Base-by-base conservation (phyloP, 768 basidiomycete genomes). In the Termitomyces sp. region DNA sequence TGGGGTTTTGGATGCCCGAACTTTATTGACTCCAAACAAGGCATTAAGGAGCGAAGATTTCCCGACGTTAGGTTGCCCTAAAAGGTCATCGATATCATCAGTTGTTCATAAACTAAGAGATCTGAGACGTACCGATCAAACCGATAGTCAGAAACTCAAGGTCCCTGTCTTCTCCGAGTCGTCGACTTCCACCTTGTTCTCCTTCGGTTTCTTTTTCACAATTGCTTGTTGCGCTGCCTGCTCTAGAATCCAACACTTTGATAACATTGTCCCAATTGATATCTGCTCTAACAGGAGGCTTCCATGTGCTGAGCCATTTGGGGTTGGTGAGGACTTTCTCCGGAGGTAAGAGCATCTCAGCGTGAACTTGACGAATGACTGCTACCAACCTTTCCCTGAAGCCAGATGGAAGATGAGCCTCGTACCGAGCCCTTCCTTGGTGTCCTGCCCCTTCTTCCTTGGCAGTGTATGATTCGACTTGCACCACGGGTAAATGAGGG, bases 1-100 rank as follows among this genome's bases (percentile, higher is more conserved):
- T 0, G 93, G 91, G 0, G 89, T 94, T 54, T 84, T 84, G 0
- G 90, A 93, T 12, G 92, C 90, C 57, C 84, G 80, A 4, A 97
- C 94, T 67, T 82, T 86, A 45, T 76, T 79, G 20, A 74, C 70
- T 27, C 91, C 94, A 64, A 98, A 91, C 18, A 98, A 74, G 5
- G 95, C 94, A 66, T 98, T 98, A 50, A 98, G 71, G 5, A 97
- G 73, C 0, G 91, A 93, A 1, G 91, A 94, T 68, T 98, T 98
- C 10, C 96, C 96, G 38, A 96, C 94, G 66, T 98, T 98, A 13
- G 95, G 95, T 65, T 96, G 93, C 33, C 94, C 92, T 88, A 65
- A 22, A 2, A 31, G 45, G 40, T 32, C 22, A 43, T 50, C 23
- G 40, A n/a, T 53, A 22, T n/a, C n/a, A n/a, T n/a, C n/a, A n/a